Conservation (phyloP, 768 basidiomycete genomes). For the Austroboletus eburneus region DNA sequence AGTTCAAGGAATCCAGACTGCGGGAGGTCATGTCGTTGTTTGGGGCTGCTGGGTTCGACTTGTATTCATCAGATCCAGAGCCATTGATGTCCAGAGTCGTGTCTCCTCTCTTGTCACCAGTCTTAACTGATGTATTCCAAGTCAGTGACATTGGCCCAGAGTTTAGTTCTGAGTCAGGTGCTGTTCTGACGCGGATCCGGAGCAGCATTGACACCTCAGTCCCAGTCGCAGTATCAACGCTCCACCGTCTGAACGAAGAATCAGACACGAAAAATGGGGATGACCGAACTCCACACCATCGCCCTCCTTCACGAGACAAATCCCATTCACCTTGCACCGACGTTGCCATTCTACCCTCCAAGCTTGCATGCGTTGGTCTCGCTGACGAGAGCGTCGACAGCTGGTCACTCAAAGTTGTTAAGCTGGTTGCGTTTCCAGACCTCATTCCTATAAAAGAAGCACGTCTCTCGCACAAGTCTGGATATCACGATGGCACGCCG, state of each 20-base stretch:
- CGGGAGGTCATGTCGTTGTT: slow-evolving; percentile 57
- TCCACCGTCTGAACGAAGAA: slow-evolving; percentile 4
- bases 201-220: slow-evolving; percentile 35
- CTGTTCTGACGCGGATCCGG: slow-evolving; percentile 48
- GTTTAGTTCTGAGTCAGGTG: slow-evolving; percentile 33
- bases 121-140: slow-evolving; percentile 28
- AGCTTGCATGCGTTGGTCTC: slow-evolving; percentile 73
- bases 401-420: slow-evolving; percentile 76
- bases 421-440: slow-evolving; percentile 73
- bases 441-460: slow-evolving; percentile 44
- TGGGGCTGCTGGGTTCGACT: slow-evolving; percentile 61
- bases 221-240: slow-evolving; percentile 8
- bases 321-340: slow-evolving; percentile 55
- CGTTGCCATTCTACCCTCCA: slow-evolving; percentile 62
- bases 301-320: slow-evolving; percentile 31
- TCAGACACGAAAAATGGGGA: slow-evolving; percentile 2
- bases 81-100: slow-evolving; percentile 28
- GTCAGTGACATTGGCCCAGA: slow-evolving; percentile 27
- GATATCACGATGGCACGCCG: neutral
- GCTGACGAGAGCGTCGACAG: slow-evolving; percentile 63
- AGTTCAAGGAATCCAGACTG: slow-evolving; percentile 68
- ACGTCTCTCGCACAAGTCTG: slow-evolving; percentile 3
- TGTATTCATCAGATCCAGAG: slow-evolving; percentile 49
- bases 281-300: slow-evolving; percentile 6
- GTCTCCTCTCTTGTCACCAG: slow-evolving; percentile 31